Evolutionary conservation across 257 asterid species (phyloP).

Genomic region (Solanum sitiens): DNA sequence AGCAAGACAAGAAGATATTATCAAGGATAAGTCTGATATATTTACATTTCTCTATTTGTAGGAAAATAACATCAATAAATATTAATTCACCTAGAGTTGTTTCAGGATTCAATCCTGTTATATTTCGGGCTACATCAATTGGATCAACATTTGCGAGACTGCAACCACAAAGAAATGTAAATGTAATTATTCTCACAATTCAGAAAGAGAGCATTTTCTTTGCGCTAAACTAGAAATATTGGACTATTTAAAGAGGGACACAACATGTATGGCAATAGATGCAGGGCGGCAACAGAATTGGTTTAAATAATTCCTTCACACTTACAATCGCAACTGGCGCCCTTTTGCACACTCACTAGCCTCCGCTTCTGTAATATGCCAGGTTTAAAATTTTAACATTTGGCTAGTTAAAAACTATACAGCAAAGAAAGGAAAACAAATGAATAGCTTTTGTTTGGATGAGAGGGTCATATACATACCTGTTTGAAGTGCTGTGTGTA

Average conservation of each 20-base stretch:
- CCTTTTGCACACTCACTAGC: slow-evolving; percentile 75
- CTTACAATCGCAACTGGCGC: slow-evolving; percentile 91
- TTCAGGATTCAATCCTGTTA: slow-evolving; percentile 83
- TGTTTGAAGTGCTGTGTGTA: slow-evolving; percentile 98
- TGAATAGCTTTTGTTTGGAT: background rate
- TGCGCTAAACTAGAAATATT: background rate
- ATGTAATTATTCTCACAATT: background rate
- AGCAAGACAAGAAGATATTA: background rate
- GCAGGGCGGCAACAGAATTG: background rate
- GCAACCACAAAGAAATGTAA: slow-evolving; percentile 9
- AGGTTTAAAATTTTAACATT: slow-evolving; percentile 8
- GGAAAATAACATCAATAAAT: background rate
- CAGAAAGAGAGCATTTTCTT: background rate
- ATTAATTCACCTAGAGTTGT: slow-evolving; percentile 71
- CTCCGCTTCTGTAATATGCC: slow-evolving; percentile 60
- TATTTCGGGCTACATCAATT: slow-evolving; percentile 80
- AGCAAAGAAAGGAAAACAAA: slow-evolving; percentile 2
- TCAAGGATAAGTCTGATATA: background rate
- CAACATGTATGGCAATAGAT: background rate
- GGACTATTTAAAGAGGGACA: background rate
- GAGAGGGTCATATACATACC: slow-evolving; percentile 27
- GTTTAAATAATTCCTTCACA: slow-evolving; percentile 1
- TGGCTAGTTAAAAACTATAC: background rate
- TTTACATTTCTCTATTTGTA: background rate
- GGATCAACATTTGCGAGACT: slow-evolving; percentile 99